These are phyloP conservation scores for Fusarium heterosporum DNA, from an alignment of 2,329 filamentous ascomycete species.

Conservation along the genomic window DNA sequence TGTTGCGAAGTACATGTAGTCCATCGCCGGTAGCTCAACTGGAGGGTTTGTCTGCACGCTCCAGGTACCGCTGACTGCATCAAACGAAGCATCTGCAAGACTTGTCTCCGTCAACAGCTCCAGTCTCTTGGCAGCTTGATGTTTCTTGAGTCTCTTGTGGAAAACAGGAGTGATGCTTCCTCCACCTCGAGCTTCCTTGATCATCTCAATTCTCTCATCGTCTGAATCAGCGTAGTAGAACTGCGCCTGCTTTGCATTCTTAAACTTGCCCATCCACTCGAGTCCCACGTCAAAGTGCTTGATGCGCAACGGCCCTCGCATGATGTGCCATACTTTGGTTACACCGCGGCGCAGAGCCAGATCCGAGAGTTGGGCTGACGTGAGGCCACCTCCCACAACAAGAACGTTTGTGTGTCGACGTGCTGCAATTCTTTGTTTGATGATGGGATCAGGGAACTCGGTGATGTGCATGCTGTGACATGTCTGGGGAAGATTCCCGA, in stretches of 20 bases:
- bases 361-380: constrained; percentile 79
- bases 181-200: constrained; percentile 74
- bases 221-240: constrained; percentile 83
- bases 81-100: constrained; percentile 64
- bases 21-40: constrained; percentile 65
- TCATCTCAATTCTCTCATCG: constrained; percentile 74
- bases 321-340: constrained; percentile 75
- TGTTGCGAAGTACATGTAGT: constrained; percentile 82
- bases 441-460: constrained; percentile 64
- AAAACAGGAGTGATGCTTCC: constrained; percentile 81
- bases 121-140: constrained; percentile 64
- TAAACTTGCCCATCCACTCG: constrained; percentile 85
- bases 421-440: constrained; percentile 65
- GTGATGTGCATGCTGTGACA: constrained; percentile 75
- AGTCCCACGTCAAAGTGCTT: constrained; percentile 84
- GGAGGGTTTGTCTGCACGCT: constrained; percentile 64
- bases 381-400: constrained; percentile 80
- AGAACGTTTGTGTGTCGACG: constrained; percentile 70
- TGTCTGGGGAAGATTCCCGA: constrained; percentile 54
- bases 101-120: constrained; percentile 68
- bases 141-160: constrained; percentile 72
- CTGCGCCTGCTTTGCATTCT: constrained; percentile 78
- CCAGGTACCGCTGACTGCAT: constrained; percentile 53
- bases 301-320: constrained; percentile 69
- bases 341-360: constrained; percentile 73